Conservation (phyloP, 257 asterid species). For the Primulina eburnea region DNA sequence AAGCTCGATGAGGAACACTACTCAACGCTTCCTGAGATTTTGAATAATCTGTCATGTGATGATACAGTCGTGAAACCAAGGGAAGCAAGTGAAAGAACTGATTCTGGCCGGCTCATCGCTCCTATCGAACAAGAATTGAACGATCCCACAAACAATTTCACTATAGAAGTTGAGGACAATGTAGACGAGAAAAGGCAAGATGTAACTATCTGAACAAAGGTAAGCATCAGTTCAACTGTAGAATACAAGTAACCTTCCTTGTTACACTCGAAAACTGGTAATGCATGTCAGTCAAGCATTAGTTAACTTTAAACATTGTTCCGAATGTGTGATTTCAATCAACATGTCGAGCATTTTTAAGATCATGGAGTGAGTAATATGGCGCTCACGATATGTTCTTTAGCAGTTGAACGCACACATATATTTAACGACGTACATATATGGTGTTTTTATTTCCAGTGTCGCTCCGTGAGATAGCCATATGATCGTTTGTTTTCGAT, state of each 20-base stretch:
- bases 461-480: neutral
- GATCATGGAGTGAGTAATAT: neutral
- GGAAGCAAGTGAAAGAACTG: conserved; percentile 42
- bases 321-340: neutral
- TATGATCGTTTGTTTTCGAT: neutral
- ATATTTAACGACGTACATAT: too few species aligned
- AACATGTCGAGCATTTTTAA: too few species aligned
- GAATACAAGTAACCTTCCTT: conserved; percentile 25
- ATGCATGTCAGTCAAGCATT: neutral
- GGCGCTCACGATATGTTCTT: neutral
- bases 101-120: conserved; percentile 30
- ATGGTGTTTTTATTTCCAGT: neutral
- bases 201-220: conserved; percentile 28
- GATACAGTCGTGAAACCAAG: conserved; percentile 43
- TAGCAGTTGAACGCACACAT: too few species aligned
- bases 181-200: conserved; percentile 28
- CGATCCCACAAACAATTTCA: conserved; percentile 32
- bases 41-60: conserved; percentile 52
- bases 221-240: conserved; percentile 24
- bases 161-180: conserved; percentile 27
- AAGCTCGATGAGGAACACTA: conserved; percentile 40
- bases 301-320: neutral
- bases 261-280: neutral
- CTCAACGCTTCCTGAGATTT: conserved; percentile 52
- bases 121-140: conserved; percentile 37